phyloP scores from a whole-genome alignment of 345 rosid genomes.

The Nasturtium officinale region DNA sequence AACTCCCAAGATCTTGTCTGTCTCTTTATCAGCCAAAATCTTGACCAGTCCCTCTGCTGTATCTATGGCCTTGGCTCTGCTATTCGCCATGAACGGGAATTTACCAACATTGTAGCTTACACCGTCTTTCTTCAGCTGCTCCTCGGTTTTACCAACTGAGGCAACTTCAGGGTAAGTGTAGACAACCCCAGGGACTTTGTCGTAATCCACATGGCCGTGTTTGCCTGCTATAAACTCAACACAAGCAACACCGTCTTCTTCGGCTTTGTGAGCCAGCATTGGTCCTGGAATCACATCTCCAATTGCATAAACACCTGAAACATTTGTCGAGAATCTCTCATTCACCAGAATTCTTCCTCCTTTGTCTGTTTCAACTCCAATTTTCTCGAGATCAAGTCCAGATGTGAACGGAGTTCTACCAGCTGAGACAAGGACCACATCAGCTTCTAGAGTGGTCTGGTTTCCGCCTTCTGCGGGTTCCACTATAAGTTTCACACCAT shows the following conservation, averaged over 20 bases:
- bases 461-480: conserved; percentile 93
- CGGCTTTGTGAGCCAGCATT: conserved; percentile 99
- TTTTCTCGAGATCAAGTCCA: conserved; percentile 87
- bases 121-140: conserved; percentile 87
- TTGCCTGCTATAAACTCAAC: conserved; percentile 97
- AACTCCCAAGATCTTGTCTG: conserved; percentile 92
- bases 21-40: conserved; percentile 94
- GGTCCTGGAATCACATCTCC: conserved; percentile 99
- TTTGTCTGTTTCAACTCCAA: conserved; percentile 94
- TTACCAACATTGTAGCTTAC: conserved; percentile 82
- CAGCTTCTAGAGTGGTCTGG: conserved; percentile 85
- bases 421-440: conserved; percentile 94
- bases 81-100: conserved; percentile 96
- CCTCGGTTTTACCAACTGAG: conserved; percentile 96
- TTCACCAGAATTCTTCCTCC: conserved; percentile 77
- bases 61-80: conserved; percentile 98
- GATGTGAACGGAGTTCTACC: conserved; percentile 90
- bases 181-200: conserved; percentile 96
- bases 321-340: conserved; percentile 78
- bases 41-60: conserved; percentile 88
- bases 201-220: conserved; percentile 96
- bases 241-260: conserved; percentile 99
- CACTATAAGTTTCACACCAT: conserved; percentile 74
- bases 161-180: conserved; percentile 99
- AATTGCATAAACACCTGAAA: conserved; percentile 82